These are phyloP conservation scores for Macrophomina phaseolina DNA, from an alignment of 2,329 filamentous ascomycete genomes.

Conservation along the genomic window DNA sequence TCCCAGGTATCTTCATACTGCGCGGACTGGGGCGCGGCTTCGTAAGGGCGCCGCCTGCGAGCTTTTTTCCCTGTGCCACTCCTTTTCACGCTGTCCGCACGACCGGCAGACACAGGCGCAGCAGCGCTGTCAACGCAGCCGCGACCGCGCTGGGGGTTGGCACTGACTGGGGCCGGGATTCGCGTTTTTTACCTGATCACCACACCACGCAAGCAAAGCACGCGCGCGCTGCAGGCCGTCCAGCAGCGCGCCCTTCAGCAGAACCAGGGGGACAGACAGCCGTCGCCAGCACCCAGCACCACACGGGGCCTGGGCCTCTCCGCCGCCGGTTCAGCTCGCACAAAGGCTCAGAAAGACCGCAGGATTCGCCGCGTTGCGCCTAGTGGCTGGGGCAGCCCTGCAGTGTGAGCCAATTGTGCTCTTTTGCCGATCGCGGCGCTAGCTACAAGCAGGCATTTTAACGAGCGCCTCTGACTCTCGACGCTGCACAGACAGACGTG, in stretches of 20 bases:
- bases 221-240: conserved; percentile 25
- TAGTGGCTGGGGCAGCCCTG: conserved; percentile 19
- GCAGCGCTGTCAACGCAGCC: conserved; percentile 18
- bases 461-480: conserved; percentile 22
- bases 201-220: conserved; percentile 22
- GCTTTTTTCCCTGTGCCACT: conserved; percentile 24
- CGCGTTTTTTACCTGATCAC: conserved; percentile 26
- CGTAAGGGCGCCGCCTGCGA: conserved; percentile 17
- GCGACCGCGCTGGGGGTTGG: conserved; percentile 22
- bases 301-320: conserved; percentile 22
- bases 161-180: conserved; percentile 17
- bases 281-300: conserved; percentile 9
- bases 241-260: conserved; percentile 19
- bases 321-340: conserved; percentile 24
- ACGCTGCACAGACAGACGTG: background rate
- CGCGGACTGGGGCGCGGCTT: conserved; percentile 17
- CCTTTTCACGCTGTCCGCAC: conserved; percentile 17
- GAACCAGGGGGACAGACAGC: conserved; percentile 23
- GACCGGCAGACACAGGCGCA: conserved; percentile 20
- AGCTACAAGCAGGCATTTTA: conserved; percentile 19
- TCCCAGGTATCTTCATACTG: conserved; percentile 24
- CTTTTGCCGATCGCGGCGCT: background rate
- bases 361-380: conserved; percentile 20
- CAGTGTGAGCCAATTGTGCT: conserved; percentile 3
- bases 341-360: conserved; percentile 18